phyloP scores from a whole-genome alignment of 192 early-diverging fungal genomes.

The Mycoemilia scoparia region DNA sequence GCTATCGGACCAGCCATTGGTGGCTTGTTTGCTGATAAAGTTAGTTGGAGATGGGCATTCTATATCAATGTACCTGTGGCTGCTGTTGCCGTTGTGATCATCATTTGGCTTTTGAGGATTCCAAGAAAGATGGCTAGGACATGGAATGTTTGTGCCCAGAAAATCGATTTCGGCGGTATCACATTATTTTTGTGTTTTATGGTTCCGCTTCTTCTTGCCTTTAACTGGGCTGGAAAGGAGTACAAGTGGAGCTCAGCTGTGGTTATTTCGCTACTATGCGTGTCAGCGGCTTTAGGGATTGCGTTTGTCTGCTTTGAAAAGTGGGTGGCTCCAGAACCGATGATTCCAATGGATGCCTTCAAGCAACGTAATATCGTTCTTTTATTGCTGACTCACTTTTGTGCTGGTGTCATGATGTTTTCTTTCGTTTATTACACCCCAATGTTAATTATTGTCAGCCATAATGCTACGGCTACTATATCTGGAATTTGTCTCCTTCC shows the following conservation, averaged over 20 bases:
- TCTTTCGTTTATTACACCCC: constrained; percentile 37
- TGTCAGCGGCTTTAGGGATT: constrained; percentile 29
- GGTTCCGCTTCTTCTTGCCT: constrained; percentile 29
- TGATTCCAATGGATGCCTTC: constrained; percentile 29
- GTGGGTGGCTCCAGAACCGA: constrained; percentile 35
- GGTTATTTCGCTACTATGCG: constrained; percentile 31
- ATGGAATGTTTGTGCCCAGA: constrained; percentile 14
- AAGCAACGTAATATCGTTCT: constrained; percentile 13
- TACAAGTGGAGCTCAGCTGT: constrained; percentile 43
- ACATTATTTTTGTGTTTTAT: constrained; percentile 18
- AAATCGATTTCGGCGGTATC: constrained; percentile 32
- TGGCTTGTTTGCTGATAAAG: constrained; percentile 13
- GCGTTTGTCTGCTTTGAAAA: constrained; percentile 43
- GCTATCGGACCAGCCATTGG: constrained; percentile 38
- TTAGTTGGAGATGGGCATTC: constrained; percentile 33
- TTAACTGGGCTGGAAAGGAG: constrained; percentile 37
- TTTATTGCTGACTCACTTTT: background rate
- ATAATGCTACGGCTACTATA: constrained; percentile 38
- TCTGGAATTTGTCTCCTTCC: constrained; percentile 37
- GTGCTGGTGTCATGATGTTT: constrained; percentile 24
- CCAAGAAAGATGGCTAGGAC: constrained; percentile 1
- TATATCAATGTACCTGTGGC: constrained; percentile 18
- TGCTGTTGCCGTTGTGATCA: constrained; percentile 15
- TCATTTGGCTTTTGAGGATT: constrained; percentile 13
- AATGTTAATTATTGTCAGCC: too few relatives aligned